phyloP scores from a whole-genome alignment of 1,139 yeast genomes.

The Scheffersomyces titani region DNA sequence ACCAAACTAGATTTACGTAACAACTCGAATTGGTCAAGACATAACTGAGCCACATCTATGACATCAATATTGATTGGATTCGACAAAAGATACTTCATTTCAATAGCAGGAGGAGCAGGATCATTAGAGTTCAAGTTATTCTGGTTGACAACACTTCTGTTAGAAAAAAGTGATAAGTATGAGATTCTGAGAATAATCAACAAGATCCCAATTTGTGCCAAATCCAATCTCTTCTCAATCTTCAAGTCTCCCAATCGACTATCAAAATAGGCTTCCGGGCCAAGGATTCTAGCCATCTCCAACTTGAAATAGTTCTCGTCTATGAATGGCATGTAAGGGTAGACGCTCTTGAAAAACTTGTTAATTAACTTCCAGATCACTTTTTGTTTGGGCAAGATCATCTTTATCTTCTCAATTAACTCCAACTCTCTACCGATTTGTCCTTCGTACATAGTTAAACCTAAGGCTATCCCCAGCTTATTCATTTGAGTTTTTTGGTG shows the following conservation, averaged over 20 bases:
- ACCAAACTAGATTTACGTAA: slow-evolving; percentile 49
- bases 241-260: slow-evolving; percentile 15
- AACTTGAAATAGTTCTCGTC: slow-evolving; percentile 40
- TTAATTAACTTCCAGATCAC: slow-evolving; percentile 32
- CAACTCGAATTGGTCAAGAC: slow-evolving; percentile 54
- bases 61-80: slow-evolving; percentile 50
- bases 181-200: slow-evolving; percentile 44
- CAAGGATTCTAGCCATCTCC: slow-evolving; percentile 22
- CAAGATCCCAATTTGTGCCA: slow-evolving; percentile 46
- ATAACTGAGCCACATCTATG: slow-evolving; percentile 51
- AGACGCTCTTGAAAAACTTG: slow-evolving; percentile 44
- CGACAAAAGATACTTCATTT: slow-evolving; percentile 42
- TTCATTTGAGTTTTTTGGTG: slow-evolving; percentile 13
- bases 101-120: slow-evolving; percentile 25
- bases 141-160: slow-evolving; percentile 30
- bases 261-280: slow-evolving; percentile 14
- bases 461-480: slow-evolving; percentile 28
- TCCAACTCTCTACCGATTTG: slow-evolving; percentile 30
- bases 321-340: slow-evolving; percentile 52
- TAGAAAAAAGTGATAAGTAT: slow-evolving; percentile 35
- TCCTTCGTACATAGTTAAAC: slow-evolving; percentile 32
- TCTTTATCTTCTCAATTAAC: slow-evolving; percentile 25
- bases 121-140: slow-evolving; percentile 23
- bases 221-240: slow-evolving; percentile 43
- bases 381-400: slow-evolving; percentile 39